Evolutionary conservation across 139 green algal genomes (phyloP), one percentile per base, ranked within the genome.

Genomic region (Volvox reticuliferus): DNA sequence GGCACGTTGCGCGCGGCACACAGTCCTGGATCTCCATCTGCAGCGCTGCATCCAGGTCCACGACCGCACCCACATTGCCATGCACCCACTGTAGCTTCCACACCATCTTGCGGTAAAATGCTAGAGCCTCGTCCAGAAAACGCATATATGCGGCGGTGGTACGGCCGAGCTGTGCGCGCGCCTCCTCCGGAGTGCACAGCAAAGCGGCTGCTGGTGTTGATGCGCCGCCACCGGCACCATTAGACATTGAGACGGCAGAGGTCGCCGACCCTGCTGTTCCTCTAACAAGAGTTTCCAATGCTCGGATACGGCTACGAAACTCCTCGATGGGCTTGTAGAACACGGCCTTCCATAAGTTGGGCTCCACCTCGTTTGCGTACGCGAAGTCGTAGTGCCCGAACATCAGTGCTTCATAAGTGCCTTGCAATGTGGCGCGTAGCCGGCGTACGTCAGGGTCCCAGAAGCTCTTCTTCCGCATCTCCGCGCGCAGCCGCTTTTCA

Each of bases 241-340:
- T 21, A 28, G 65, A 62, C n/a, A n/a, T 36, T 1, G 24, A 3
- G 50, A 2, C 50, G 63, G 35, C 88, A 33, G 62, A 87, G 21
- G n/a, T 16, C 24, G 28, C 36, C 33, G 30, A 32, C 16, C 24
- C 55, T 0, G 62, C 62, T 1, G 75, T 33, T 16, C 87, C 76
- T 24, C 67, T 78, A 12, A 36, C 76, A 20, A 91, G 87, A 6
- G 2, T 62, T 55, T 91, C 87, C 33, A 91, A 55, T 35, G 87
- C 87, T 0, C 88, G 83, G 24, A 96, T 82, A 14, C 94, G 71
- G 13, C 37, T 75, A 18, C 96, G 83, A 88, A 98, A 98, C 92
- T 98, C 95, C 90, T 97, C 95, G 9, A 98, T 98, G 28, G 95
- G 94, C 28, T 90, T 87, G 88, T 98, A 98, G 77, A 96, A 97